Percentiles rank a stretch among this genome's conserved stretches.
Evolutionary conservation across 768 basidiomycete species (phyloP).

Genomic region (Amanita inopinata): DNA sequence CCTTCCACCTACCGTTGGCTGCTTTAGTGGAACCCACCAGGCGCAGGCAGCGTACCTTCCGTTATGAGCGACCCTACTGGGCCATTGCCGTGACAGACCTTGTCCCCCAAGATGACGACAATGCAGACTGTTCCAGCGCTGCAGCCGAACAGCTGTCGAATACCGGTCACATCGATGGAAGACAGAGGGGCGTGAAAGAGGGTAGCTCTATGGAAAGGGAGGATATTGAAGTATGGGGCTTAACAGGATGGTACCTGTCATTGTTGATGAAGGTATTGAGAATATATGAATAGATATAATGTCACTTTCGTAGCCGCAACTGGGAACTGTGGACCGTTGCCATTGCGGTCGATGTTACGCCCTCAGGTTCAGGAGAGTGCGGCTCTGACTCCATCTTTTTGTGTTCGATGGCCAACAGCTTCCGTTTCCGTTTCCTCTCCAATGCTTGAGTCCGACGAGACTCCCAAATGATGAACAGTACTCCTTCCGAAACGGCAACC

Average conservation of each 20-base stretch:
- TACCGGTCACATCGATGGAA: conserved; percentile 19
- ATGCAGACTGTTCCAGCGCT: not conserved
- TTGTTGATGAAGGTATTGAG: conserved; percentile 47
- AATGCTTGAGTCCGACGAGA: conserved; percentile 27
- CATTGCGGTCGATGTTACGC: not conserved
- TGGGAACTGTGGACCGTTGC: not conserved
- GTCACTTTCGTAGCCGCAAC: conserved; percentile 5
- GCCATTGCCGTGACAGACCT: conserved; percentile 62
- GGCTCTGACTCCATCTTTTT: conserved; percentile 28
- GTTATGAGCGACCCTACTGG: conserved; percentile 49
- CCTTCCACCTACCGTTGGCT: conserved; percentile 63
- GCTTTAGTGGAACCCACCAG: conserved; percentile 38
- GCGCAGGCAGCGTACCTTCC: conserved; percentile 44
- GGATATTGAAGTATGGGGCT: conserved; percentile 67
- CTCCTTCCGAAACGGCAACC: conserved; percentile 63
- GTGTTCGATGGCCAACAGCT: conserved; percentile 16
- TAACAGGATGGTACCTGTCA: conserved; percentile 77
- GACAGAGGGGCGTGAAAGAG: conserved; percentile 25
- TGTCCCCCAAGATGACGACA: conserved; percentile 17
- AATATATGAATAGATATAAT: conserved; percentile 29
- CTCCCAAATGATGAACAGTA: conserved; percentile 68
- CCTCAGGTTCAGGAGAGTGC: conserved; percentile 7
- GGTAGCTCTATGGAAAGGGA: conserved; percentile 35
- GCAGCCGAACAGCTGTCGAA: conserved; percentile 14
- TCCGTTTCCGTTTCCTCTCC: conserved; percentile 15